These are phyloP conservation scores for Boletus pseudopeckii DNA, from an alignment of 768 basidiomycete species.

Conservation along the genomic window DNA sequence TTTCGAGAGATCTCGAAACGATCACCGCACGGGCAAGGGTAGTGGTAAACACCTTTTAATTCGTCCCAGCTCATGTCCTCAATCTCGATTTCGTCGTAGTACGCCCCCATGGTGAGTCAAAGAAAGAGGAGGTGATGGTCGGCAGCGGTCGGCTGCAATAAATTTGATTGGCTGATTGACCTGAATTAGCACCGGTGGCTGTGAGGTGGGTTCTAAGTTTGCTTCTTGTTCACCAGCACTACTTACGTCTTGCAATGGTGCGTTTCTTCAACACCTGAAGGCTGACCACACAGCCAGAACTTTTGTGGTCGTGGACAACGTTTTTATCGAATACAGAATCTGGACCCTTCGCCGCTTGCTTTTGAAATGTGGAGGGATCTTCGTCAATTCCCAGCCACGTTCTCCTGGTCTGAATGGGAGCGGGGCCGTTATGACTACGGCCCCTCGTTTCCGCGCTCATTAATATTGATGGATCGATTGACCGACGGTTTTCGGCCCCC, in stretches of 20 bases:
- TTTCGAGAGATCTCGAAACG: slow-evolving; percentile 90
- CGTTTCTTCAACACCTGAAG: not conserved
- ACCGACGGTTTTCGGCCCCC: not conserved
- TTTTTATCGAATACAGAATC: not conserved
- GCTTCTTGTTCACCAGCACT: not conserved
- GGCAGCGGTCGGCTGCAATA: not conserved
- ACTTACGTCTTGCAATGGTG: not conserved
- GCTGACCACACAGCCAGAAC: not conserved
- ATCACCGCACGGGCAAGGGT: slow-evolving; percentile 97
- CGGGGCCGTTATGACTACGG: no score
- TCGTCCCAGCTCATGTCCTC: slow-evolving; percentile 95
- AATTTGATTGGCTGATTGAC: not conserved
- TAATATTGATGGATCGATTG: not conserved
- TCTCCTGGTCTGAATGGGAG: not conserved
- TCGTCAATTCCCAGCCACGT: not conserved
- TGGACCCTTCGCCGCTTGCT: not conserved
- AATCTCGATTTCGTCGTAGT: slow-evolving; percentile 97
- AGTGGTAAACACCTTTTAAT: slow-evolving; percentile 82
- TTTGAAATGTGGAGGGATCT: not conserved
- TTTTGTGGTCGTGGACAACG: no score
- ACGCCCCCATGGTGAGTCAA: slow-evolving; percentile 59
- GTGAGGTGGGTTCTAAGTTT: not conserved
- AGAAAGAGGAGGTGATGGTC: not conserved
- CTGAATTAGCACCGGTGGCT: not conserved
- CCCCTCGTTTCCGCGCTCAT: no score